Evolutionary conservation across 495 filamentous ascomycete genomes (phyloP), one percentile per base, ranked within the genome.

Genomic region (Penicillium robsamsonii): DNA sequence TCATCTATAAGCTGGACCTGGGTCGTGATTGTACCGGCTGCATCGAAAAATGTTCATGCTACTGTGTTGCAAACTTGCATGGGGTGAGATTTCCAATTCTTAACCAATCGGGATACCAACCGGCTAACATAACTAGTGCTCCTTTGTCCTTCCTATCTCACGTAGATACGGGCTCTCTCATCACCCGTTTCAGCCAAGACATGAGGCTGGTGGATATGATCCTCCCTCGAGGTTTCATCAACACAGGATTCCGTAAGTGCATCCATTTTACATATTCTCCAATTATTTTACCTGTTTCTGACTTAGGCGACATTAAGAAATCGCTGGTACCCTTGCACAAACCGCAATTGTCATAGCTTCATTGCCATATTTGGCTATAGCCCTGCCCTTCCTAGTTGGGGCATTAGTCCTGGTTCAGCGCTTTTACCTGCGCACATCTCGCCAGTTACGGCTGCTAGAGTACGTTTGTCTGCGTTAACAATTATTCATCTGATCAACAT

Each of bases 391-490:
- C 42, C 72, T 46, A 0, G 29, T 74, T 33, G 49, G 61, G 20
- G 25, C 75, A 0, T 51, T 82, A 13, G 78, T 69, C 48, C 87
- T 84, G 67, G 87, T 92, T 46, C 90, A 92, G 66, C 76, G 87
- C 48, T 92, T 92, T 71, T 93, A 94, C 72, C 82, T 94, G n/a
- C 78, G 87, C 22, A 90, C 90, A 29, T 92, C 89, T 49, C 82
- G 88, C 56, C 90, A 94, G 70, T 73, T 93, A 30, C 91, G 92
- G 70, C 78, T 90, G 55, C 72, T 94, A 50, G 90, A 94, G 57
- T 67, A 42, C 15, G 51, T 56, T 10, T 24, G 15, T 24, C 22
- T 13, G 11, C 12, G 11, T 4, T 9, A 15, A 15, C 38, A 41
- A 41, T 18, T 13, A n/a, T 41, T 18, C 11, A 22, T 25, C 13